Conservation (phyloP, 2,329 filamentous ascomycete species). For the Monosporascus ibericus region DNA sequence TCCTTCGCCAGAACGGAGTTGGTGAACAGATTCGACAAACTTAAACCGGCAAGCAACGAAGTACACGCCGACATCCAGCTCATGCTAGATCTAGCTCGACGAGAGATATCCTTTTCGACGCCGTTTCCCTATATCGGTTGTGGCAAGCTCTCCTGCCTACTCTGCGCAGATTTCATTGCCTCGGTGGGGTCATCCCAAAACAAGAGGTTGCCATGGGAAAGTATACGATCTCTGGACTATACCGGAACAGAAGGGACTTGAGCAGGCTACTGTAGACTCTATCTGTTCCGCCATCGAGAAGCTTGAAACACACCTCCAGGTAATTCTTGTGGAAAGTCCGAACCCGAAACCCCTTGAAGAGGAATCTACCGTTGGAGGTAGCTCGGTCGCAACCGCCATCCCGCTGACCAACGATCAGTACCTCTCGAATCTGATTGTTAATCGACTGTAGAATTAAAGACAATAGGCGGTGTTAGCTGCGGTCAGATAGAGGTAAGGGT, state of each 20-base stretch:
- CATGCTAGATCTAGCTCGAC: background rate
- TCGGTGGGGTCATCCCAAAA: background rate
- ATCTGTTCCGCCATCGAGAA: background rate
- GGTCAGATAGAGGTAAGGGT: background rate
- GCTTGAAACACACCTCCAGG: background rate
- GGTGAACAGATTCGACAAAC: background rate
- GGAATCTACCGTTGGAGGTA: background rate
- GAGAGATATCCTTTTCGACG: background rate
- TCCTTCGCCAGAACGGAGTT: background rate
- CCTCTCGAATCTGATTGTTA: background rate
- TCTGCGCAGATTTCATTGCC: background rate
- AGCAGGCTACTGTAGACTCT: background rate
- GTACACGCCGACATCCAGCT: background rate
- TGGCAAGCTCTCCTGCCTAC: background rate
- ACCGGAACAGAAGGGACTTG: background rate
- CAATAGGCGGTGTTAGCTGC: background rate
- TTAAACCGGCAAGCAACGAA: background rate
- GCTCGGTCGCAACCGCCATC: background rate
- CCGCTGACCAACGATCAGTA: background rate
- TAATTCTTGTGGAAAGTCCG: background rate
- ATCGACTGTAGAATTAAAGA: background rate
- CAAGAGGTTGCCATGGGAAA: background rate
- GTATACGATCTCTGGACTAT: background rate
- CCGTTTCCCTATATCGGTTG: background rate
- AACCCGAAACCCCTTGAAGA: background rate